Conservation (phyloP, 345 rosid species). For the Murraya koenigii region DNA sequence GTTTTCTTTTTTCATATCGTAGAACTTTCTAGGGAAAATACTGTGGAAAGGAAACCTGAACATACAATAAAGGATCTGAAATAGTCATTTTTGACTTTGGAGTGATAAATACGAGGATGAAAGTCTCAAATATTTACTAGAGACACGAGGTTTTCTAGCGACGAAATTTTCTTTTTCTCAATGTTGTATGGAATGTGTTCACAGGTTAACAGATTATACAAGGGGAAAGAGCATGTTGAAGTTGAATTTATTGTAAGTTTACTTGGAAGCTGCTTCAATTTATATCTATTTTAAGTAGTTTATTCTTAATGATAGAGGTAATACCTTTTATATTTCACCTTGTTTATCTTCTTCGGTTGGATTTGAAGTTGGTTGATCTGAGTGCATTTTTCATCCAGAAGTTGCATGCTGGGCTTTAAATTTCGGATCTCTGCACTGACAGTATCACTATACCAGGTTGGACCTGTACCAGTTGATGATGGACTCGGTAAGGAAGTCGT, state of each 20-base stretch:
- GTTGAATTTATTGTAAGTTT: constrained; percentile 84
- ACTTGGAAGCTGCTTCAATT: constrained; percentile 11
- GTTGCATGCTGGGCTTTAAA: not conserved
- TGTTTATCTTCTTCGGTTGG: constrained; percentile 5
- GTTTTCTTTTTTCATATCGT: not conserved
- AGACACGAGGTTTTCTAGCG: constrained; percentile 4
- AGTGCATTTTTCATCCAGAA: not conserved
- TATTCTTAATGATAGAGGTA: not conserved
- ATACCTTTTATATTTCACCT: constrained; percentile 7
- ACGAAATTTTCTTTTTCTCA: not conserved
- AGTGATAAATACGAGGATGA: not conserved
- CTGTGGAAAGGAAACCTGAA: not conserved
- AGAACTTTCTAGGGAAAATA: not conserved
- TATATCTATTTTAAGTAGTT: not conserved
- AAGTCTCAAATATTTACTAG: not conserved
- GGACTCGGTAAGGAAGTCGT: constrained; percentile 81
- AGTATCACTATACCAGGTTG: constrained; percentile 57
- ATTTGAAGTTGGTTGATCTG: constrained; percentile 7
- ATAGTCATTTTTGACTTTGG: not conserved
- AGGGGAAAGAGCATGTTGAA: constrained; percentile 82
- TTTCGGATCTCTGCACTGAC: not conserved
- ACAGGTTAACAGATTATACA: constrained; percentile 83
- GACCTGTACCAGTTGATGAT: constrained; percentile 89
- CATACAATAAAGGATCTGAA: not conserved
- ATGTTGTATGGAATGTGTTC: not conserved